These are phyloP conservation scores for Aureobasidium leucospermi DNA, from an alignment of 2,329 filamentous ascomycete genomes.

Conservation along the genomic window DNA sequence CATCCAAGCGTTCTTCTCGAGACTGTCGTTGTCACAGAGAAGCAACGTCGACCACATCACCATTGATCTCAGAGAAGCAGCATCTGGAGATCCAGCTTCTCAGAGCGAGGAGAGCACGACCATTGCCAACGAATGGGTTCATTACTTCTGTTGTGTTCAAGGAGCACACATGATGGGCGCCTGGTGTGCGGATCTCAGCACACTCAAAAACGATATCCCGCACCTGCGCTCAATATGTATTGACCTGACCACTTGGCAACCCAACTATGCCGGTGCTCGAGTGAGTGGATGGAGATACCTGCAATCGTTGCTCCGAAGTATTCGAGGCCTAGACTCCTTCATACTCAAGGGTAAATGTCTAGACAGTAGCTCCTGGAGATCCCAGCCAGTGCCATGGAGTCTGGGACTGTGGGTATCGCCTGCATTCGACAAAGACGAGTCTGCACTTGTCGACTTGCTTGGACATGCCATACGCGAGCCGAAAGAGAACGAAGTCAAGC, in stretches of 20 bases:
- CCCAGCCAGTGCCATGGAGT: constrained; percentile 8
- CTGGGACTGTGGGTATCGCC: constrained; percentile 12
- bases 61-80: constrained; percentile 28
- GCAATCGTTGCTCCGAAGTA: background rate
- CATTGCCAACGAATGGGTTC: constrained; percentile 27
- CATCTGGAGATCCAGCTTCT: background rate
- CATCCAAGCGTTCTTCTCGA: constrained; percentile 25
- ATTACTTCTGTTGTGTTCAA: constrained; percentile 24
- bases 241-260: constrained; percentile 11
- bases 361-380: background rate
- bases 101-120: background rate
- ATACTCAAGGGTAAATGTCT: constrained; percentile 7
- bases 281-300: constrained; percentile 13
- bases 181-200: constrained; percentile 15
- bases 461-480: background rate
- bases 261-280: background rate
- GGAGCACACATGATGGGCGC: constrained; percentile 25
- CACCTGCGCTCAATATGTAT: constrained; percentile 7
- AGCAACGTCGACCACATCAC: constrained; percentile 28
- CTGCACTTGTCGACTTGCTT: constrained; percentile 7
- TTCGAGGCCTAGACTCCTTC: constrained; percentile 6
- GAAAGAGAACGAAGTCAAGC: background rate
- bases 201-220: constrained; percentile 20
- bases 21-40: constrained; percentile 20
- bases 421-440: constrained; percentile 7